Base-by-base conservation (phyloP, 202 grass and related monocot genomes). In the Zizania palustris region DNA sequence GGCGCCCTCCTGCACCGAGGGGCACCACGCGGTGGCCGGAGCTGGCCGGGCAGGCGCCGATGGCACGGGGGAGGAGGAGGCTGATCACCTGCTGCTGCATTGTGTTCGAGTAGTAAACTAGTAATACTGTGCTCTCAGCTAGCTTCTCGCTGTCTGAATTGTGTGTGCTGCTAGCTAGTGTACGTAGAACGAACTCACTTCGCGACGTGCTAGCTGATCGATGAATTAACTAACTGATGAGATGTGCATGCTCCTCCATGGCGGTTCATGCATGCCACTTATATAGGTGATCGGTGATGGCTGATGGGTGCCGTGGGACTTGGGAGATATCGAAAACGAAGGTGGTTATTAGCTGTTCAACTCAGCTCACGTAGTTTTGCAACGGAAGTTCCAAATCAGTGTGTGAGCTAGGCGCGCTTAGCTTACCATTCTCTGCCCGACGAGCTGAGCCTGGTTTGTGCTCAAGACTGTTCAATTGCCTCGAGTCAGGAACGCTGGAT, bases 51-150 rank as follows among this genome's bases (percentile, higher is more conserved):
- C 51, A 7, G n/a, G 51, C 7, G n/a, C 7, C 5, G 51, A 19
- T 20, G 51, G 51, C 51, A 55, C 0, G 6, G 50, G 50, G 50
- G 18, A 12, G 51, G 51, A 8, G 16, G 51, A 6, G 18, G 51
- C 7, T 55, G 51, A 16, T 19, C 51, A 55, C 7, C n/a, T 55
- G 51, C 51, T 55, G 51, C 51, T 55, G 63, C 63, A 66, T 66
- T 44, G 10, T 44, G 63, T 41, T 9, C 38, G 19, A 19, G 35
- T 38, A n/a, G 48, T 16, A 16, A 13, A 3, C 48, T 50, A 50
- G 48, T 14, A 28, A 28, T 50, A 14, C 48, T 50, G 15, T 6
- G 5, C n/a, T 16, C 6, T 51, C 49, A n/a, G 49, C 49, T 50
- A 50, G 14, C 48, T 50, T 50, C 14, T 50, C 45, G 48, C 15